Conservation (phyloP, 2,329 filamentous ascomycete species). For the Colletotrichum sojae region DNA sequence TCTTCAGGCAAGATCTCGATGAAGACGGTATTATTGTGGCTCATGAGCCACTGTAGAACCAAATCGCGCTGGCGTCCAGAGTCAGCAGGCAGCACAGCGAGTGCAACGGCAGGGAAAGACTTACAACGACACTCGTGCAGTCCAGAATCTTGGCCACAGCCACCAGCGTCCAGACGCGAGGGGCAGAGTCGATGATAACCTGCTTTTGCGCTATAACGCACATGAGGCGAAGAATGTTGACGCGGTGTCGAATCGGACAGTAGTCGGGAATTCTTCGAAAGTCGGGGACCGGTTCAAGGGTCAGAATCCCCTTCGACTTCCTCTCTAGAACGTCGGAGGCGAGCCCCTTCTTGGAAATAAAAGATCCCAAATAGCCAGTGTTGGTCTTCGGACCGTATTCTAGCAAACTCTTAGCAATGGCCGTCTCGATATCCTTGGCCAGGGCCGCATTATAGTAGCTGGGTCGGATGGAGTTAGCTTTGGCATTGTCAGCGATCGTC, state of each 20-base stretch:
- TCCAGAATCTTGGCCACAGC: slow-evolving; percentile 73
- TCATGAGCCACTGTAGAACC: slow-evolving; percentile 72
- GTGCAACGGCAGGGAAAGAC: slow-evolving; percentile 35
- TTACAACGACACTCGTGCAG: slow-evolving; percentile 54
- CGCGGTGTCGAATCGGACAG: slow-evolving; percentile 73
- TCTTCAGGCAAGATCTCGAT: slow-evolving; percentile 76
- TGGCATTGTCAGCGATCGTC: neutral
- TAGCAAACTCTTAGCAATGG: slow-evolving; percentile 12
- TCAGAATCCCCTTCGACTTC: slow-evolving; percentile 43
- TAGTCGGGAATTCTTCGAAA: slow-evolving; percentile 68
- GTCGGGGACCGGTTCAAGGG: slow-evolving; percentile 41
- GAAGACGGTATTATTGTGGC: slow-evolving; percentile 68
- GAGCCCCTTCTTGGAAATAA: neutral
- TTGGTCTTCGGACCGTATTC: neutral
- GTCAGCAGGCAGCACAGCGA: slow-evolving; percentile 46
- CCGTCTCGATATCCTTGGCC: slow-evolving; percentile 6
- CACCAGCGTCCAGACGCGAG: slow-evolving; percentile 77
- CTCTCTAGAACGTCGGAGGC: slow-evolving; percentile 40
- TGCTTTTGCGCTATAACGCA: slow-evolving; percentile 69
- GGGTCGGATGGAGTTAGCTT: neutral
- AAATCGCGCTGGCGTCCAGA: slow-evolving; percentile 54
- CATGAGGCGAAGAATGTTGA: slow-evolving; percentile 74
- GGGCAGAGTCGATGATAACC: slow-evolving; percentile 73
- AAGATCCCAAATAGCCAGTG: neutral
- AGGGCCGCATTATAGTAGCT: neutral